These are phyloP conservation scores for Aspergillus persii DNA, from an alignment of 2,329 filamentous ascomycete species.

Conservation along the genomic window DNA sequence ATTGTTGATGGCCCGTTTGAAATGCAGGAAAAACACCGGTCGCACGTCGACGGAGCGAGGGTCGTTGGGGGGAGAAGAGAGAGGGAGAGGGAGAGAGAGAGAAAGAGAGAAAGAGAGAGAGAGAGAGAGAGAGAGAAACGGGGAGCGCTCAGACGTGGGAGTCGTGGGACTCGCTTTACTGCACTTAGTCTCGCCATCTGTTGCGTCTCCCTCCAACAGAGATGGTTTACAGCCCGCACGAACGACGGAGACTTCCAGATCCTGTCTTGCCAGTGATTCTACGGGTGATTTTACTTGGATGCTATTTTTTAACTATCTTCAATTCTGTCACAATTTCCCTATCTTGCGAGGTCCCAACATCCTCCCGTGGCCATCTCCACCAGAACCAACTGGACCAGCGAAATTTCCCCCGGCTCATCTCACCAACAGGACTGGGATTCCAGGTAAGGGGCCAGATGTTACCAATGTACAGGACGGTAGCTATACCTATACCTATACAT, in stretches of 20 bases:
- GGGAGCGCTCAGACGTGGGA: constrained; percentile 18
- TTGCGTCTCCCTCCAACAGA: neutral
- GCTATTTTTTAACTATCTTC: too few species aligned
- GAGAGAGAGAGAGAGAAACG: constrained; percentile 1
- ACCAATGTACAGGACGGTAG: neutral
- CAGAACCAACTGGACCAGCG: neutral
- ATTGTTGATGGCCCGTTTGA: neutral
- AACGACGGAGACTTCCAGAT: neutral
- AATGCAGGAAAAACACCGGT: neutral
- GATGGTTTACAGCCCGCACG: neutral
- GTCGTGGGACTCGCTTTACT: neutral
- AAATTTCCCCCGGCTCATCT: neutral
- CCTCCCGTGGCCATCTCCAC: neutral
- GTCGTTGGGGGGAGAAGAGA: neutral
- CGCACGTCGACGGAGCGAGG: neutral
- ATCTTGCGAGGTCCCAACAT: neutral
- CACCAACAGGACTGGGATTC: neutral
- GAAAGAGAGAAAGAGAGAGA: neutral
- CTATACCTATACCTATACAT: neutral
- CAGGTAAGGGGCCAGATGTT: neutral
- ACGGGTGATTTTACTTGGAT: too few species aligned
- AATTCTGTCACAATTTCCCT: neutral
- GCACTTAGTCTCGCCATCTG: neutral
- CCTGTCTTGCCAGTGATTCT: neutral
- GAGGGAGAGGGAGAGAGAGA: too few species aligned